Evolutionary conservation across 78 protist species (phyloP), one percentile per base, ranked within the genome.

Genomic region (Anaeramoeba flamelloides): DNA sequence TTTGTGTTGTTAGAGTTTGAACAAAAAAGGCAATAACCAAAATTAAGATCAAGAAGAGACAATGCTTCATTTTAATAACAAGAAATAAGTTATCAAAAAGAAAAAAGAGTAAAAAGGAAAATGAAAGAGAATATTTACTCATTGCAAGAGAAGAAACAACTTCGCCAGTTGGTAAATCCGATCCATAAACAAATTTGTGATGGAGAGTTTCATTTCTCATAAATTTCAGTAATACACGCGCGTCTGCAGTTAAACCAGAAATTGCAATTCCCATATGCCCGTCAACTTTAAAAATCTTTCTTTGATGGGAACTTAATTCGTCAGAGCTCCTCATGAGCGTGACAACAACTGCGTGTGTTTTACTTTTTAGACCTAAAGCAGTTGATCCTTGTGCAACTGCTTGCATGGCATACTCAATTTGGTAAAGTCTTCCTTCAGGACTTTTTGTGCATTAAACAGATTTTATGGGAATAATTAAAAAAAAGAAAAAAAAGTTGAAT

Each of bases 191-290:
- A 1, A 30, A 76, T 2, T 79, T 36, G 32, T 41, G 40, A 30
- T 53, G 33, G 2, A 41, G 37, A 76, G 36, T 1, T 36, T 79
- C 83, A 30, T n/a, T 0, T 0, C 39, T 39, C n/a, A 85, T 2
- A 38, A 8, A 85, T 30, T 12, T 2, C 1, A 2, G 3, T 2
- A 85, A 39, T 34, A 8, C 39, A 36, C 85, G 30, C 2, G 74
- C 87, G 76, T 85, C 87, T 4, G 87, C 83, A 2, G n/a, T 65
- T n/a, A 85, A 79, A 33, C 87, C 87, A 1, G 84, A 36, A 1
- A 39, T 38, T 30, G 69, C 1, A 3, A 32, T 0, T 2, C 80
- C 87, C 4, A n/a, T 32, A 4, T 85, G 87, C 0, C 3, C 2
- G 39, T 69, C 64, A 3, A 79, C 40, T 17, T 0, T 40, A 80